Evolutionary conservation across 1,284 basidiomycete species (phyloP).

Genomic region (Fomitiporia mediterranea): DNA sequence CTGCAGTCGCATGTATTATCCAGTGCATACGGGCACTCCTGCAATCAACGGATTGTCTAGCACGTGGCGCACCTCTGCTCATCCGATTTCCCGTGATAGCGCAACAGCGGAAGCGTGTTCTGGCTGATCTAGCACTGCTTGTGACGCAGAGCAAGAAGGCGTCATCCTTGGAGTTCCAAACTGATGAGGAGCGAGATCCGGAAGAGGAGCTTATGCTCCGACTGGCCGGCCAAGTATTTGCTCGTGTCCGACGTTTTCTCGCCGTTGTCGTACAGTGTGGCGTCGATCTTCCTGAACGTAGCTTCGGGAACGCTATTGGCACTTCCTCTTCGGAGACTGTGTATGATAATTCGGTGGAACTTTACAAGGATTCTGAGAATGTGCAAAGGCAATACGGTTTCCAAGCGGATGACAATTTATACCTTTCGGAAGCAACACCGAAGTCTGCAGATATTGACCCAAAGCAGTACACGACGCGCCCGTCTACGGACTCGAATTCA

Average conservation of each 20-base stretch:
- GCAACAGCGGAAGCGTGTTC: constrained; percentile 76
- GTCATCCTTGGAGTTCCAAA: constrained; percentile 46
- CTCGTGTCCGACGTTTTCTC: constrained; percentile 65
- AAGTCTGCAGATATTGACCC: neutral
- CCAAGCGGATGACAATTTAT: constrained; percentile 12
- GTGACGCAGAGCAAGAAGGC: constrained; percentile 82
- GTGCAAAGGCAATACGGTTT: constrained; percentile 11
- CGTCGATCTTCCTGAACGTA: constrained; percentile 59
- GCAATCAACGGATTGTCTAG: constrained; percentile 80
- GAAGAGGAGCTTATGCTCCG: constrained; percentile 73
- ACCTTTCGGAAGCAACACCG: neutral
- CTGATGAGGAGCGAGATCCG: constrained; percentile 45
- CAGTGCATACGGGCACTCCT: constrained; percentile 91
- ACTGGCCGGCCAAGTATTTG: constrained; percentile 68
- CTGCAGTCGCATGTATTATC: constrained; percentile 85
- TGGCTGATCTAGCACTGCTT: constrained; percentile 78
- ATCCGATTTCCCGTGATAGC: constrained; percentile 63
- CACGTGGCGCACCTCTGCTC: constrained; percentile 75
- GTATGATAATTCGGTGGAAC: neutral
- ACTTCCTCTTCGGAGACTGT: constrained; percentile 11
- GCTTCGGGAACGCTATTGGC: constrained; percentile 1
- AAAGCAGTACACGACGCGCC: neutral
- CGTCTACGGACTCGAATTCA: constrained; percentile 11
- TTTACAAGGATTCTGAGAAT: constrained; percentile 2
- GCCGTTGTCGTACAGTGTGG: constrained; percentile 77